Conservation (phyloP, 805 yeast species). For the Groenewaldozyma tartarivorans region DNA sequence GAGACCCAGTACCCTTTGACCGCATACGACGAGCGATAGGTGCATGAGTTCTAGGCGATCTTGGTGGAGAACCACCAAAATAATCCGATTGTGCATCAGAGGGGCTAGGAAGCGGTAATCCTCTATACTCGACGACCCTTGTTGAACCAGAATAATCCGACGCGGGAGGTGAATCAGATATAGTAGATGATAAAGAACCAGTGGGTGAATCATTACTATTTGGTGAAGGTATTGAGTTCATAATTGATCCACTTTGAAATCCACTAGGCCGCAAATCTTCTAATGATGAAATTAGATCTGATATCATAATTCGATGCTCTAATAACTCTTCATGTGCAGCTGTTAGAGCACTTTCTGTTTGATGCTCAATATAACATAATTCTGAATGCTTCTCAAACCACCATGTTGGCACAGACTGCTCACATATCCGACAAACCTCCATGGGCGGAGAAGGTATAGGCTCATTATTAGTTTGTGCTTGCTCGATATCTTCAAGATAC, state of each 20-base stretch:
- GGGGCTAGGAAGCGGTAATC: conserved; percentile 9
- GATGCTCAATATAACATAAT: conserved; percentile 76
- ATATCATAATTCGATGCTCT: conserved; percentile 55
- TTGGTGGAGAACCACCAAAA: conserved; percentile 5
- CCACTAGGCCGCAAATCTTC: conserved; percentile 7
- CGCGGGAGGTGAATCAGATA: conserved; percentile 1
- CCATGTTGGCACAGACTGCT: conserved; percentile 87
- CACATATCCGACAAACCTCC: conserved; percentile 88
- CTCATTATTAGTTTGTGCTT: conserved; percentile 49
- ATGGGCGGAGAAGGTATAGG: conserved; percentile 66
- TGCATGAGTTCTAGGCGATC: conserved; percentile 6
- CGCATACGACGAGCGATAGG: neutral
- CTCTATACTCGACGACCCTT: conserved; percentile 1
- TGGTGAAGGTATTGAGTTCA: neutral
- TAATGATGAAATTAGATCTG: conserved; percentile 25
- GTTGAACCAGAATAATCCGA: neutral
- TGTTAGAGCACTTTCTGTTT: conserved; percentile 68
- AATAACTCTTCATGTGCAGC: conserved; percentile 61
- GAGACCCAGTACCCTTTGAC: conserved; percentile 4
- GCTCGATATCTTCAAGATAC: conserved; percentile 54
- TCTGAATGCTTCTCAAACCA: conserved; percentile 90
- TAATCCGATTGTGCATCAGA: conserved; percentile 2
- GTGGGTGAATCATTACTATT: conserved; percentile 12
- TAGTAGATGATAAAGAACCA: conserved; percentile 6
- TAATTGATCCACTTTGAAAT: neutral